These are phyloP conservation scores for Ogataea allantospora DNA, from an alignment of 805 yeast genomes.

Conservation along the genomic window DNA sequence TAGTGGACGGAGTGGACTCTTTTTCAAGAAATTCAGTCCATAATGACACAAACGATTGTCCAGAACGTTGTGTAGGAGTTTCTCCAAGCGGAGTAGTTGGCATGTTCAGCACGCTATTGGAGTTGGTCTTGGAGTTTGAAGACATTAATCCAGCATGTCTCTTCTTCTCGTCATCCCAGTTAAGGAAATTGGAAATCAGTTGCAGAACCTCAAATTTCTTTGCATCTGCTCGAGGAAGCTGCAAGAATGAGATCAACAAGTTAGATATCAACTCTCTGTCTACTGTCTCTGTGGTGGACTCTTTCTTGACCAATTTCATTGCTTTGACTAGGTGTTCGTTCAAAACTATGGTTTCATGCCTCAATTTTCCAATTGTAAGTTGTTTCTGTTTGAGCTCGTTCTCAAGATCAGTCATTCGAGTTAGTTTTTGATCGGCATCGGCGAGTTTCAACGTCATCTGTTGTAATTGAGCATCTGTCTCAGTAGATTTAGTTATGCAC, in stretches of 20 bases:
- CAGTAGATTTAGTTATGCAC: constrained; percentile 20
- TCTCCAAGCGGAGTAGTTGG: constrained; percentile 25
- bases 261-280: constrained; percentile 90
- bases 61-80: constrained; percentile 29
- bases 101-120: constrained; percentile 34
- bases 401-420: constrained; percentile 40
- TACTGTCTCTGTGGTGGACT: constrained; percentile 70
- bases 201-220: constrained; percentile 91
- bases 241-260: constrained; percentile 77
- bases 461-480: constrained; percentile 22
- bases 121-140: constrained; percentile 22
- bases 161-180: constrained; percentile 83
- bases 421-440: constrained; percentile 23
- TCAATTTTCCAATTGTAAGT: constrained; percentile 78
- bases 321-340: constrained; percentile 97
- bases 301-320: constrained; percentile 74
- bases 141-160: constrained; percentile 68
- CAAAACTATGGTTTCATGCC: constrained; percentile 90
- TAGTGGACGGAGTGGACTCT: constrained; percentile 47
- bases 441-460: constrained; percentile 8
- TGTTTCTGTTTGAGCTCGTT: constrained; percentile 66
- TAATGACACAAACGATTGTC: constrained; percentile 55
- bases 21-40: constrained; percentile 82
- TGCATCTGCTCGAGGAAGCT: constrained; percentile 87
- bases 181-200: constrained; percentile 75